Conservation (phyloP, 805 yeast genomes). For the Lipomyces starkeyi region DNA sequence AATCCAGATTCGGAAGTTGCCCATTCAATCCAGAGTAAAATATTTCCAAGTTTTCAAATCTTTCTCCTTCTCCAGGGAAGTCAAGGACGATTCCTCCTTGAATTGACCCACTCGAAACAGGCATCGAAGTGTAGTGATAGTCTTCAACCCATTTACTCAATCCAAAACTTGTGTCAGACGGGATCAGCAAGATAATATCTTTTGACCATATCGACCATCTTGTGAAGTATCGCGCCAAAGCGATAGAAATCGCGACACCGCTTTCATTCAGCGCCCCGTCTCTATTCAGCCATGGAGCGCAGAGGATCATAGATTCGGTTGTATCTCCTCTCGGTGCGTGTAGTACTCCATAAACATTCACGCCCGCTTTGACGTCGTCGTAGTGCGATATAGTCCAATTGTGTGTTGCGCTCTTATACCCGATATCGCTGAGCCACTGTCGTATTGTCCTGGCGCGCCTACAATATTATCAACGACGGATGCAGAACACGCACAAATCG, state of each 20-base stretch:
- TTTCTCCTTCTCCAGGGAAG: conserved; percentile 68
- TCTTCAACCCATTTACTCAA: conserved; percentile 91
- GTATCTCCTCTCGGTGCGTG: conserved; percentile 96
- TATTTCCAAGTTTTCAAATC: conserved; percentile 74
- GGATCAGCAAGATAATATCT: conserved; percentile 84
- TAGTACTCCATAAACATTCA: conserved; percentile 74
- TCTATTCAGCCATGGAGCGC: conserved; percentile 82
- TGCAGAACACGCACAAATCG: neutral
- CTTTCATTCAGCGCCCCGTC: conserved; percentile 74
- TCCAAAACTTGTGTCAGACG: conserved; percentile 70
- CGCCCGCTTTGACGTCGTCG: conserved; percentile 46
- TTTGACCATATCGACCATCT: conserved; percentile 95
- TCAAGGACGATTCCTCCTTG: conserved; percentile 90
- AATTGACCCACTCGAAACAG: conserved; percentile 89
- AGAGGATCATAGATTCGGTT: conserved; percentile 90
- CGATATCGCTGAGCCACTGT: conserved; percentile 71
- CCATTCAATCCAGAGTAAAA: conserved; percentile 91
- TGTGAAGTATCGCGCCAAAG: conserved; percentile 78
- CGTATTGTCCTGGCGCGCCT: conserved; percentile 56
- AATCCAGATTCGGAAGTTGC: conserved; percentile 90
- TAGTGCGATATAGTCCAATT: conserved; percentile 45
- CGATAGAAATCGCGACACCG: conserved; percentile 74
- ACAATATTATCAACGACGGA: conserved; percentile 21
- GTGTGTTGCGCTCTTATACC: conserved; percentile 65
- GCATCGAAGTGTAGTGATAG: conserved; percentile 71